A percentile compares a stretch with the other conserved stretches of the same genome.
Evolutionary conservation across 202 grass and related monocot genomes (phyloP).

Genomic region (Cymbopogon flexuosus): DNA sequence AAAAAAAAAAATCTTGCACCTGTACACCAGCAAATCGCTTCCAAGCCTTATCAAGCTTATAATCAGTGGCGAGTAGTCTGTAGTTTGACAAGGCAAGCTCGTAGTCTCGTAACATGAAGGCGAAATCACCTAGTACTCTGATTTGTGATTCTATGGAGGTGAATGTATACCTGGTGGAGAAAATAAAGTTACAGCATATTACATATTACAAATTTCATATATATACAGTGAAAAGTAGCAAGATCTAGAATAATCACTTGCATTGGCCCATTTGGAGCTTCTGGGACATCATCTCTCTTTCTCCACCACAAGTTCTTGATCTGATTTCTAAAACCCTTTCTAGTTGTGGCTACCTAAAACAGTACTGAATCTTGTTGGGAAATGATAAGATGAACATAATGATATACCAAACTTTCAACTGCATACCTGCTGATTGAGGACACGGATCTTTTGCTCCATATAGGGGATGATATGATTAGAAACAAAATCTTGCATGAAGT

Average conservation of each 20-base stretch:
- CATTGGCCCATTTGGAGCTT: slow-evolving; percentile 76
- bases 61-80: slow-evolving; percentile 87
- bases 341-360: slow-evolving; percentile 79
- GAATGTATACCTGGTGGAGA: slow-evolving; percentile 75
- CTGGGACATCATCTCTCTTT: slow-evolving; percentile 89
- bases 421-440: slow-evolving; percentile 95
- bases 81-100: slow-evolving; percentile 99
- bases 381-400: slow-evolving; percentile 24
- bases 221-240: slow-evolving; percentile 25
- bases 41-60: slow-evolving; percentile 98
- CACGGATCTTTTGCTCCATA: slow-evolving; percentile 96
- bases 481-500: slow-evolving; percentile 93
- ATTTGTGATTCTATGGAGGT: slow-evolving; percentile 99
- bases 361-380: slow-evolving; percentile 3
- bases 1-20: slow-evolving; percentile 41
- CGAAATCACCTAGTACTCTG: slow-evolving; percentile 92
- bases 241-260: slow-evolving; percentile 48
- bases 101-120: slow-evolving; percentile 95
- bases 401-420: slow-evolving; percentile 11
- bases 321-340: slow-evolving; percentile 96
- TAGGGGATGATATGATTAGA: slow-evolving; percentile 96
- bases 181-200: slow-evolving; percentile 41
- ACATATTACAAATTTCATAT: slow-evolving; percentile 39
- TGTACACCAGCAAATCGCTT: slow-evolving; percentile 91
- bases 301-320: slow-evolving; percentile 99